Base-by-base conservation (phyloP, 2,329 filamentous ascomycete genomes). In the Neonectria hederae region DNA sequence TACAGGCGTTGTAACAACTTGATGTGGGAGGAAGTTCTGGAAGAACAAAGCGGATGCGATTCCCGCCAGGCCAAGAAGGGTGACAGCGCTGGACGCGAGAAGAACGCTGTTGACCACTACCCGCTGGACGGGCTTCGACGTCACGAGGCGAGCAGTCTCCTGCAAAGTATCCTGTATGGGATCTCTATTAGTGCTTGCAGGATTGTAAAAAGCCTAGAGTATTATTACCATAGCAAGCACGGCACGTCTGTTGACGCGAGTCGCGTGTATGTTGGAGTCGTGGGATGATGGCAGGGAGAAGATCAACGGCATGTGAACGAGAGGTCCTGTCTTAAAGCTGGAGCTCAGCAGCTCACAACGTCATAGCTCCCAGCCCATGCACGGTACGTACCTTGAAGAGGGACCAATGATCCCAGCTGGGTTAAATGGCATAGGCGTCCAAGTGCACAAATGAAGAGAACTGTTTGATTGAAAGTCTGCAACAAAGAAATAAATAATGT, bases 21-120 rank as follows among this genome's bases (percentile, higher is more conserved):
- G 83, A 66, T 87, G 82, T 1, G 87, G 87, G 1, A 89, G 78
- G 67, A 86, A 87, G 67, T 82, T 83, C 69, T 83, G 82, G 72
- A 88, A 88, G 69, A 88, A 87, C 2, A 86, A 69, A 2, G 83
- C 75, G 30, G 87, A 87, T 14, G 80, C 82, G 24, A 86, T 65
- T 0, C 80, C 79, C 5, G 86, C 84, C 10, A 86, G 70, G 17
- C 78, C 77, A 24, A 87, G 78, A 59, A 89, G 78, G 8, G 81
- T 74, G 2, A 78, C 65, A 2, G 83, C 83, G 4, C 79, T 76
- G 11, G 77, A 76, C 5, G 79, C 70, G 21, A 87, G 78, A 21
- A 88, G 77, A 17, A 80, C 73, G 2, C 81, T 78, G 64, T 83
- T 83, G 46, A 88, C 75, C 60, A 84, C 78, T 1, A 80, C 80